These are phyloP conservation scores for Rhazya stricta DNA, from an alignment of 257 asterid species.

Conservation along the genomic window DNA sequence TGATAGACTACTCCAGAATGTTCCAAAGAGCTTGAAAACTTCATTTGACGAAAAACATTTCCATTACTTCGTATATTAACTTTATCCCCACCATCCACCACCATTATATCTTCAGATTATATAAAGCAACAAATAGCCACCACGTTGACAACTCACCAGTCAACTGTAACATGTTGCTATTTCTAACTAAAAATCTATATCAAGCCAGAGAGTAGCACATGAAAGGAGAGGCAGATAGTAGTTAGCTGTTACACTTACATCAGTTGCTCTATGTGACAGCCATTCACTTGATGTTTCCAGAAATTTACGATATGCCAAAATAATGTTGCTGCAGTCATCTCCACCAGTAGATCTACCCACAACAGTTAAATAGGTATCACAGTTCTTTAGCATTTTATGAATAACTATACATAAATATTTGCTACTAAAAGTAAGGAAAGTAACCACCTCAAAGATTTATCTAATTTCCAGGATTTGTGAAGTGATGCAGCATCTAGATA, in stretches of 20 bases:
- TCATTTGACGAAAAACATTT: background rate
- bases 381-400: constrained; percentile 7
- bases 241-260: constrained; percentile 47
- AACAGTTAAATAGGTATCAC: constrained; percentile 23
- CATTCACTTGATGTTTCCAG: constrained; percentile 65
- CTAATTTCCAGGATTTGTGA: constrained; percentile 55
- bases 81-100: background rate
- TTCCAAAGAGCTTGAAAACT: background rate
- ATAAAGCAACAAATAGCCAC: background rate
- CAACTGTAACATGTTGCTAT: background rate
- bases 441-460: constrained; percentile 40
- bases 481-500: constrained; percentile 51
- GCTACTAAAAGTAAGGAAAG: constrained; percentile 4
- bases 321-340: constrained; percentile 34
- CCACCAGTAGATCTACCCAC: constrained; percentile 29
- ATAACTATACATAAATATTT: background rate
- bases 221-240: background rate
- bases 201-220: background rate
- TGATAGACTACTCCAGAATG: background rate
- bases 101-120: background rate
- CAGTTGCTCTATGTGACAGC: constrained; percentile 82
- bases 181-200: background rate
- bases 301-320: constrained; percentile 56
- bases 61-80: background rate
- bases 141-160: background rate